These are phyloP conservation scores for Oryza rufipogon DNA, from an alignment of 176 grass and related monocot genomes.

Conservation along the genomic window DNA sequence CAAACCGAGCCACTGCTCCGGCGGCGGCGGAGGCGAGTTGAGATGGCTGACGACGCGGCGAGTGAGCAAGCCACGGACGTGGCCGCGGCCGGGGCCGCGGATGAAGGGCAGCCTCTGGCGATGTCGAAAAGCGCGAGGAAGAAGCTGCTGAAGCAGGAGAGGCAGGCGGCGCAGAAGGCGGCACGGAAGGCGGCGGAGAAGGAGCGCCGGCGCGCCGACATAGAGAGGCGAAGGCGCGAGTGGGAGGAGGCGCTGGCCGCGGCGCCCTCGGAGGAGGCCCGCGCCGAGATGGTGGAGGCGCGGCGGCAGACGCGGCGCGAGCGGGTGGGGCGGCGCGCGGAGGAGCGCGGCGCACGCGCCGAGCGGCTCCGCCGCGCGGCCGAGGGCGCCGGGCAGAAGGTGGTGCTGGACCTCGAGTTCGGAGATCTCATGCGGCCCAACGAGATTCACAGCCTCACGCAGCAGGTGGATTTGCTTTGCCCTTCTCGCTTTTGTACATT, in stretches of 20 bases:
- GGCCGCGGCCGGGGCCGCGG: not conserved
- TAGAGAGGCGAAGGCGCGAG: slow-evolving; percentile 61
- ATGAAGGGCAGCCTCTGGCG: not conserved
- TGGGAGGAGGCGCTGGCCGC: slow-evolving; percentile 59
- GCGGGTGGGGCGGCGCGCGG: slow-evolving; percentile 55
- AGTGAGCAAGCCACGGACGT: not conserved
- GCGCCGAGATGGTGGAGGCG: slow-evolving; percentile 49
- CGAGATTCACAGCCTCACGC: slow-evolving; percentile 76
- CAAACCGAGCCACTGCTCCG: slow-evolving; percentile 13
- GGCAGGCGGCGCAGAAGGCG: slow-evolving; percentile 59
- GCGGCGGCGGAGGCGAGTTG: slow-evolving; percentile 40
- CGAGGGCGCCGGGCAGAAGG: slow-evolving; percentile 62
- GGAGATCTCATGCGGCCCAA: slow-evolving; percentile 70
- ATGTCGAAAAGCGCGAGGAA: slow-evolving; percentile 73
- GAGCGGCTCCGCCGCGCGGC: slow-evolving; percentile 58
- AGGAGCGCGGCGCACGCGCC: slow-evolving; percentile 54
- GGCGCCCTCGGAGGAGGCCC: slow-evolving; percentile 65
- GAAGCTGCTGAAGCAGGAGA: slow-evolving; percentile 69
- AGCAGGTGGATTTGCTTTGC: slow-evolving; percentile 56
- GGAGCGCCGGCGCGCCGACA: slow-evolving; percentile 51
- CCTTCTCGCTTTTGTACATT: not conserved
- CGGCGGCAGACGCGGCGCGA: slow-evolving; percentile 53
- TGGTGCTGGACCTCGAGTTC: slow-evolving; percentile 83
- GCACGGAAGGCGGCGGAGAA: slow-evolving; percentile 72
- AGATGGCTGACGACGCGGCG: slow-evolving; percentile 47